Base-by-base conservation (phyloP, 2,329 filamentous ascomycete species). In the Cyclaneusma minus region DNA sequence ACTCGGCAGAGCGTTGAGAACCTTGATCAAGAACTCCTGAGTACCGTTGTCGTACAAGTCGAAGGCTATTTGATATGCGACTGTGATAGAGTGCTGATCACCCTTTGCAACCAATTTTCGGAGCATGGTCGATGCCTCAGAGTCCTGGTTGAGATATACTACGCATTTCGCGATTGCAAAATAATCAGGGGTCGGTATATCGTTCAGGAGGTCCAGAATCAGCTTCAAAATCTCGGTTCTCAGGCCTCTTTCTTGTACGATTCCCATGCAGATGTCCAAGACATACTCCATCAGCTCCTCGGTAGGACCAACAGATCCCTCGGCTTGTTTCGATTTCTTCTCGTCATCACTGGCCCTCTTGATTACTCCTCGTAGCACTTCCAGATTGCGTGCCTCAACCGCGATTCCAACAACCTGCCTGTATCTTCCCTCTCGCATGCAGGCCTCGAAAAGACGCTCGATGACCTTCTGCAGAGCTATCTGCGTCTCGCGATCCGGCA, bases 1-100 rank as follows among this genome's bases (percentile, higher is more conserved):
- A 16, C 56, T 61, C 0, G 84, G 81, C 16, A 95, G 60, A 23
- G 81, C 73, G 31, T 80, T 71, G 44, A 87, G 75, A 22, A 98
- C 81, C 54, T 89, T 94, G 39, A 75, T 74, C 13, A 98, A 55
- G 43, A 98, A 98, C 48, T 95, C 89, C 44, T 98, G 89, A 0
- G 89, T 95, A 39, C 89, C 89, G 46, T 98, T 98, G 55, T 98
- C 89, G 52, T 94, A 95, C 5, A 98, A 64, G 45, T 98, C 89
- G 44, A 98, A 98, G 2, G 87, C 89, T 30, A 98, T 92, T 50
- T 98, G 89, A 51, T 95, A 98, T 11, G 89, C 89, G 25, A 82
- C 77, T 12, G 85, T 80, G 10, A 82, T 68, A 1, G 83, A 84
- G 33, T 72, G 72, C 26, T 72, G 64, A 39, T 92, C 81, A 5